Conservation (phyloP, 176 grass and related monocot species). For the Urochloa ruziziensis region DNA sequence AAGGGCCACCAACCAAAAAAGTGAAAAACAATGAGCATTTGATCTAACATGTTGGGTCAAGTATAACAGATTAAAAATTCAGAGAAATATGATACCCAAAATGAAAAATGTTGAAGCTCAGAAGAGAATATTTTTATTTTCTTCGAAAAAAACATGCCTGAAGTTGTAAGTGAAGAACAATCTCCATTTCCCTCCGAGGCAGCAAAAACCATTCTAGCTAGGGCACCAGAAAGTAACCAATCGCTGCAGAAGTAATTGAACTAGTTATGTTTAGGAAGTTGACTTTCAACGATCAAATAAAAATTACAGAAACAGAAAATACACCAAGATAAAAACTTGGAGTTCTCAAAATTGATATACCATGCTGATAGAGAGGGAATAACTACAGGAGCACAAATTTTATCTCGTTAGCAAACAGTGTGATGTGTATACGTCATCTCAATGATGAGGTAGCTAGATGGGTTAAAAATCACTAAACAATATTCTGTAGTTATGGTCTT, state of each 20-base stretch:
- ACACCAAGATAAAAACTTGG: background rate
- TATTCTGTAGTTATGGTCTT: background rate
- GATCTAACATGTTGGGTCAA: background rate
- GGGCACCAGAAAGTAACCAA: constrained; percentile 80
- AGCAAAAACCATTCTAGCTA: constrained; percentile 73
- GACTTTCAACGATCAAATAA: constrained; percentile 24
- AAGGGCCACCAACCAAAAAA: background rate
- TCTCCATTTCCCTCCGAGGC: constrained; percentile 59
- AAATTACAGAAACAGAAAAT: background rate
- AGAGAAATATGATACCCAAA: background rate
- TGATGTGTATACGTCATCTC: background rate
- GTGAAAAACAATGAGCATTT: background rate
- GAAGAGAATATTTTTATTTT: background rate
- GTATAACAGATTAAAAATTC: background rate
- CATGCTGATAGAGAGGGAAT: background rate
- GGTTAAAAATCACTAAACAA: background rate
- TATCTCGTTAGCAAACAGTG: background rate
- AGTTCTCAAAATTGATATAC: background rate
- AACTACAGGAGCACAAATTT: background rate
- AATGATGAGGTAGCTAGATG: background rate
- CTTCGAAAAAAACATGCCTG: constrained; percentile 62
- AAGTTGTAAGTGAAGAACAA: constrained; percentile 61
- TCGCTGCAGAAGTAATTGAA: constrained; percentile 46
- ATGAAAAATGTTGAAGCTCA: background rate
- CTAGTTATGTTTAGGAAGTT: background rate